Conservation (phyloP, 352 stramenopile genomes). For the Pythium sukuiense region DNA sequence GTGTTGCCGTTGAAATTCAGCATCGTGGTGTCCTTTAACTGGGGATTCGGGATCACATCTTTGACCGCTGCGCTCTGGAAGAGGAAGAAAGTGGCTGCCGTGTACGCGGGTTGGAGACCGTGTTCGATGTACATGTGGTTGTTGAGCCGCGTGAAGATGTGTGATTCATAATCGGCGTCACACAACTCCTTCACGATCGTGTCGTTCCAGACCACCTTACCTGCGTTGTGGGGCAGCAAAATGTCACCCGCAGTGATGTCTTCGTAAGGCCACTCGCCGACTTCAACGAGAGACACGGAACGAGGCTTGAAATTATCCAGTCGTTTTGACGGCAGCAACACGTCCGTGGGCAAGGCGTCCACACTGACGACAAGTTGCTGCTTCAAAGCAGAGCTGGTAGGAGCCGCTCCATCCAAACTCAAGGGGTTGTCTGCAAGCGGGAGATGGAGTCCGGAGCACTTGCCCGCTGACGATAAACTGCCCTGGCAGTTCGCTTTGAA, state of each 20-base stretch:
- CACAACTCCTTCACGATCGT: not conserved
- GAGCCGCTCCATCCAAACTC: not conserved
- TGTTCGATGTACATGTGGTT: conserved; percentile 24
- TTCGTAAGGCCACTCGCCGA: not conserved
- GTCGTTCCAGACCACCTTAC: not conserved
- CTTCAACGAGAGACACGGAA: not conserved
- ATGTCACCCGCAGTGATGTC: not conserved
- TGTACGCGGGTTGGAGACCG: conserved; percentile 13
- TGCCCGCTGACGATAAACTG: not conserved
- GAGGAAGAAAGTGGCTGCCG: conserved; percentile 13
- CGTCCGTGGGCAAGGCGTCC: not conserved
- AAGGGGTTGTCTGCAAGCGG: not conserved
- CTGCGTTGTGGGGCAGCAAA: conserved; percentile 12
- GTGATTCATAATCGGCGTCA: not conserved
- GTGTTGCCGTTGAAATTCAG: conserved; percentile 21
- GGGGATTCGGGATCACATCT: not conserved
- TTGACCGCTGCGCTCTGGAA: conserved; percentile 11
- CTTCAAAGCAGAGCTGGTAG: not conserved
- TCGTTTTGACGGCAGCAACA: not conserved
- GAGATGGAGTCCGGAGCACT: conserved; percentile 5
- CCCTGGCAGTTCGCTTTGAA: conserved; percentile 17
- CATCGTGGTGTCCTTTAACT: not conserved
- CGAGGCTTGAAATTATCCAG: not conserved
- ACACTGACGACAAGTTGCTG: conserved; percentile 5
- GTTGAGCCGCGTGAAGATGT: conserved; percentile 5